Percentiles rank a stretch among this genome's conserved stretches.
These are phyloP conservation scores for Trypanosomatidae sp. DNA, from an alignment of 208 protist genomes.

Conservation along the genomic window DNA sequence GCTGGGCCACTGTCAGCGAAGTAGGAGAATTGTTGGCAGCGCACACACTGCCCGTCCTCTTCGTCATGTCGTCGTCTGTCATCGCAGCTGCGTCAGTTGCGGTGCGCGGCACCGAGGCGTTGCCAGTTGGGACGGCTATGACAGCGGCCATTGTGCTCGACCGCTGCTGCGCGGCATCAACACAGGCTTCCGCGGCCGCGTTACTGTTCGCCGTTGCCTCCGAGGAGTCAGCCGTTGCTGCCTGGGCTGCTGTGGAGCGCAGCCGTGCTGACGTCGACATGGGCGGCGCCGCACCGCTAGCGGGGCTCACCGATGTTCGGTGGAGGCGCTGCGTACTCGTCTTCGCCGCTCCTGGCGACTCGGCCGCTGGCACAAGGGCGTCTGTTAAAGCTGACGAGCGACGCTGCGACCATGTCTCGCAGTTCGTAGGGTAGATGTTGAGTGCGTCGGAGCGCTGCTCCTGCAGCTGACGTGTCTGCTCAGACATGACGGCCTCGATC, in stretches of 20 bases:
- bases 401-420: neutral
- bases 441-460: neutral
- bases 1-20: neutral
- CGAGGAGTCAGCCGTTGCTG: neutral
- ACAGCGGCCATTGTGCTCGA: neutral
- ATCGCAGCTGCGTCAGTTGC: neutral
- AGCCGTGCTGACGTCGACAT: neutral
- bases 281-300: neutral
- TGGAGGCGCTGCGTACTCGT: neutral
- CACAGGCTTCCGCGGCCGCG: neutral
- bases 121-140: neutral
- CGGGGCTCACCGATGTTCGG: neutral
- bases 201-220: neutral
- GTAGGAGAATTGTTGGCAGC: neutral
- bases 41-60: neutral
- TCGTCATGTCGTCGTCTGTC: neutral
- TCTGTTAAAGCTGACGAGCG: neutral
- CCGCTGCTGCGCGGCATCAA: neutral
- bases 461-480: constrained; percentile 5
- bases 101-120: neutral
- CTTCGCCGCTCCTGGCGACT: neutral
- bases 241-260: neutral
- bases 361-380: neutral
- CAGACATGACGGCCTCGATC: constrained; percentile 26
- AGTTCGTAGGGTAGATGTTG: neutral